Conservation (phyloP, 768 basidiomycete species). For the Lactarius akahatsu region DNA sequence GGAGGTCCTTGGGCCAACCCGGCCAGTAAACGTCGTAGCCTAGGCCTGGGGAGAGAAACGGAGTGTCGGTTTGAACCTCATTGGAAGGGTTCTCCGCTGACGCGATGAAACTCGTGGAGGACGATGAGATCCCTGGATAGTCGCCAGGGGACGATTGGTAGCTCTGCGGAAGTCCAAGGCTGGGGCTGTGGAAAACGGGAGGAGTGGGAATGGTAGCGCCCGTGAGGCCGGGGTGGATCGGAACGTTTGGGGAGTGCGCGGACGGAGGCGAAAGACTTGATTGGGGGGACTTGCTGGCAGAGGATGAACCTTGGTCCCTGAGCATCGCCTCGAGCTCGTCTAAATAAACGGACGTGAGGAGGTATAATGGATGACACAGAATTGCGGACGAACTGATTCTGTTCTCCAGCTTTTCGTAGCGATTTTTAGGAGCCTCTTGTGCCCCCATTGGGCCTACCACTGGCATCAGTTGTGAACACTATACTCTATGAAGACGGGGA, state of each 20-base stretch:
- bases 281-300: background rate
- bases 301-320: constrained; percentile 36
- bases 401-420: constrained; percentile 62
- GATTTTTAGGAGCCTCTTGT: constrained; percentile 55
- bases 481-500: constrained; percentile 1
- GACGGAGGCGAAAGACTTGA: constrained; percentile 13
- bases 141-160: constrained; percentile 3
- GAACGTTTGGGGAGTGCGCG: constrained; percentile 14
- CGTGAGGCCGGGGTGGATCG: constrained; percentile 5
- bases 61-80: background rate
- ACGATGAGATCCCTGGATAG: background rate
- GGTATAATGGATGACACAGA: constrained; percentile 1
- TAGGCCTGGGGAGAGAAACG: constrained; percentile 6
- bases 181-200: constrained; percentile 6
- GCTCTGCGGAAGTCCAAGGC: constrained; percentile 10
- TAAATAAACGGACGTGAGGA: constrained; percentile 33
- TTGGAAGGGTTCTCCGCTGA: constrained; percentile 1
- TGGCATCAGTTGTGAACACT: constrained; percentile 27
- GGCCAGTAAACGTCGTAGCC: constrained; percentile 26
- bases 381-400: constrained; percentile 55
- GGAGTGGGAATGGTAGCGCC: background rate
- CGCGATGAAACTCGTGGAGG: constrained; percentile 8
- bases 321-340: constrained; percentile 69
- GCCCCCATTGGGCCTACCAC: constrained; percentile 38
- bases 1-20: constrained; percentile 60